A percentile compares a stretch with the other conserved stretches of the same genome.
Conservation (phyloP, 495 filamentous ascomycete species). For the Neurospora tetrasperma region DNA sequence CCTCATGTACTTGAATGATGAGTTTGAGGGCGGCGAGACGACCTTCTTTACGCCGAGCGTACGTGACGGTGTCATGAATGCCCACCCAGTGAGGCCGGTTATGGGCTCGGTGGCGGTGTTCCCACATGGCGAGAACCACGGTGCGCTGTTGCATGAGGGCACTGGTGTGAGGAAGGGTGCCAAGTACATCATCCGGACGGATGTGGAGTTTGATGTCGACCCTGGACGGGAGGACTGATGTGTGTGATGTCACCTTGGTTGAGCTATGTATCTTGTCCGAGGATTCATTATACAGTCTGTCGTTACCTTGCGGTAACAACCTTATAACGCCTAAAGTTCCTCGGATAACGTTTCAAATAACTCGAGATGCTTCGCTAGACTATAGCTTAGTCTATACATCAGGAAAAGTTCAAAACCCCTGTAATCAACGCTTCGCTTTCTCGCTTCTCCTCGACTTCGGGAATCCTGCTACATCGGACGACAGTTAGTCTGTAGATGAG, state of each 20-base stretch:
- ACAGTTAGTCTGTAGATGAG: neutral
- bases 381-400: neutral
- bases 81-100: conserved; percentile 36
- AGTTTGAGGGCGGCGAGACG: conserved; percentile 41
- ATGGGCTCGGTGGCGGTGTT: conserved; percentile 37
- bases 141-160: conserved; percentile 36
- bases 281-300: neutral
- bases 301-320: neutral
- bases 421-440: neutral
- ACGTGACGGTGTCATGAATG: conserved; percentile 36
- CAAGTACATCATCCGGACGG: conserved; percentile 41
- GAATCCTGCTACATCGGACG: neutral
- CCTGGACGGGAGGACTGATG: neutral
- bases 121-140: conserved; percentile 36
- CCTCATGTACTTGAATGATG: conserved; percentile 42
- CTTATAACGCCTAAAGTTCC: neutral
- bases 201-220: conserved; percentile 39
- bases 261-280: neutral
- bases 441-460: neutral
- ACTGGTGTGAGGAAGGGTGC: conserved; percentile 34
- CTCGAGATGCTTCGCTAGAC: neutral
- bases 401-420: no score
- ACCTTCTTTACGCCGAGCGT: conserved; percentile 38
- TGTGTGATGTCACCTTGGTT: neutral
- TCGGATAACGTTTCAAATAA: neutral